Conservation (phyloP, 2,329 filamentous ascomycete genomes). For the Podosphaera xanthii region DNA sequence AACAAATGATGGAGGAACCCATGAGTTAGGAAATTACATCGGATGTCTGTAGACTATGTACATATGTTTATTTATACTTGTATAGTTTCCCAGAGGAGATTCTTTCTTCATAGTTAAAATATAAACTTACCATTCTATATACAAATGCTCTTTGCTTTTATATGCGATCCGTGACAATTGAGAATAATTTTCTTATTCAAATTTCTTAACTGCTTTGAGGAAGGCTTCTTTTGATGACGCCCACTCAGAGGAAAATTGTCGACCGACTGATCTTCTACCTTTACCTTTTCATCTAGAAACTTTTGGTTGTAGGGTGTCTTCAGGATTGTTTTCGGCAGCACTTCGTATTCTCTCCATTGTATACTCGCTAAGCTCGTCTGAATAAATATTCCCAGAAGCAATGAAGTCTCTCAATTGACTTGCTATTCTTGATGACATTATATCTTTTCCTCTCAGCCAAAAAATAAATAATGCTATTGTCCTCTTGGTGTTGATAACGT, state of each 20-base stretch:
- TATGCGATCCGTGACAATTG: no score
- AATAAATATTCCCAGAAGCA: neutral
- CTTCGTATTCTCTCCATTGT: neutral
- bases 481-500: neutral
- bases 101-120: no score
- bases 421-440: neutral
- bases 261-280: neutral
- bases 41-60: no score
- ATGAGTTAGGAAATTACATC: no score
- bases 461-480: neutral
- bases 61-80: no score
- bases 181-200: neutral
- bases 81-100: no score
- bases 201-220: neutral
- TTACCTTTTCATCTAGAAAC: neutral
- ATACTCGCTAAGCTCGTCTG: neutral
- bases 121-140: no score
- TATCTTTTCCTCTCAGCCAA: neutral
- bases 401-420: neutral
- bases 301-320: neutral
- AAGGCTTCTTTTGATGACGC: neutral
- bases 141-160: no score
- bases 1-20: no score
- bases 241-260: neutral
- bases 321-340: neutral